A percentile compares a stretch with the other conserved stretches of the same genome.
Conservation (phyloP, 2,329 filamentous ascomycete species). For the Venturia aucupariae region DNA sequence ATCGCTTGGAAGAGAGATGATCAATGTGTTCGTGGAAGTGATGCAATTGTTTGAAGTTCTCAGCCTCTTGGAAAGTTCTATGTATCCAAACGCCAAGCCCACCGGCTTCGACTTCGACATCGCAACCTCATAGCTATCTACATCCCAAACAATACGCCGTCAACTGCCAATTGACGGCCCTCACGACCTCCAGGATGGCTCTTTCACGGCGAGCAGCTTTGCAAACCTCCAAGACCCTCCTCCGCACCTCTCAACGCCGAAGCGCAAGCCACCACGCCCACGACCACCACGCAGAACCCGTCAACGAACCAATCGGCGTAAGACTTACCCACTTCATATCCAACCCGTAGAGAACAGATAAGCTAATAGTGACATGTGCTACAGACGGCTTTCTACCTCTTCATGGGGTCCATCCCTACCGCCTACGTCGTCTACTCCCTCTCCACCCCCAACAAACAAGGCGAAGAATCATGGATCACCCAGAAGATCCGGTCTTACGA, state of each 20-base stretch:
- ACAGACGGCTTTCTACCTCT: constrained; percentile 10
- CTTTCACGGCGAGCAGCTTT: constrained; percentile 5
- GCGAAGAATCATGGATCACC: constrained; percentile 11
- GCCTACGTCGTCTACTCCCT: constrained; percentile 6
- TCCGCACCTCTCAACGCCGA: neutral
- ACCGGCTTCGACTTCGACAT: neutral
- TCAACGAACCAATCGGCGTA: constrained; percentile 6
- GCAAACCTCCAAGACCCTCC: neutral
- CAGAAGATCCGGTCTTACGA: constrained; percentile 8
- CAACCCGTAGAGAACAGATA: neutral
- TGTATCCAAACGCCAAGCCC: neutral
- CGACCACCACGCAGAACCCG: constrained; percentile 2
- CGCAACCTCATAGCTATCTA: neutral
- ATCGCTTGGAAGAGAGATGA: neutral
- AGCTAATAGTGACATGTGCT: neutral
- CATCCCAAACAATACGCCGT: neutral
- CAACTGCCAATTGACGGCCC: constrained; percentile 1
- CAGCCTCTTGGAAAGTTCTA: neutral
- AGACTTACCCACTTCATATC: neutral
- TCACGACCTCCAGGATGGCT: constrained; percentile 5
- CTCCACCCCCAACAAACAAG: neutral
- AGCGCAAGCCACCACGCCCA: constrained; percentile 10
- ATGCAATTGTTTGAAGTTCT: neutral
- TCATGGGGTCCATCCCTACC: neutral
- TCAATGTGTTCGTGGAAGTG: neutral